Conservation (phyloP, 768 basidiomycete species). For the Paxillus rubicundulus region DNA sequence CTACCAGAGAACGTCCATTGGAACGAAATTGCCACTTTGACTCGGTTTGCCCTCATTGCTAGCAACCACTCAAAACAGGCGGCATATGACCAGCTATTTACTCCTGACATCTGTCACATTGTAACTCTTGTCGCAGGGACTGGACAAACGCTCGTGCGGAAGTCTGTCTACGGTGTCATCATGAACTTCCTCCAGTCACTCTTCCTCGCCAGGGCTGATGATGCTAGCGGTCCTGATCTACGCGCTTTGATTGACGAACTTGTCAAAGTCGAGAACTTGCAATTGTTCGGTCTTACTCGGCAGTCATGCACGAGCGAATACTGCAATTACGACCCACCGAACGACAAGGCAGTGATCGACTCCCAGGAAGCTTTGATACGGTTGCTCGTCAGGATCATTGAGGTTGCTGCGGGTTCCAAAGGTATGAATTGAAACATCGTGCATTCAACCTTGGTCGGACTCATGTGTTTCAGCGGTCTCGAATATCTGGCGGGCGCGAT, state of each 20-base stretch:
- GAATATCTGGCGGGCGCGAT: constrained; percentile 89
- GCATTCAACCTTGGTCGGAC: neutral
- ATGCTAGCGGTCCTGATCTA: constrained; percentile 57
- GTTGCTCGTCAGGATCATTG: constrained; percentile 62
- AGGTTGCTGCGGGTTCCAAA: constrained; percentile 60
- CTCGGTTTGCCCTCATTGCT: constrained; percentile 71
- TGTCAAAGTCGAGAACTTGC: constrained; percentile 53
- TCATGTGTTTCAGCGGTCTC: constrained; percentile 51
- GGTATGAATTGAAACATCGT: constrained; percentile 45
- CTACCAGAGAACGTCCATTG: constrained; percentile 72
- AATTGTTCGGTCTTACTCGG: constrained; percentile 70
- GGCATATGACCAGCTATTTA: constrained; percentile 69
- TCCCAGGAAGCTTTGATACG: constrained; percentile 62
- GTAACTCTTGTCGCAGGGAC: constrained; percentile 74
- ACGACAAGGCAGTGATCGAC: constrained; percentile 57
- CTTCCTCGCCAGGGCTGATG: constrained; percentile 57
- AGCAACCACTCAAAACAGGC: constrained; percentile 64
- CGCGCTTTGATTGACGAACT: constrained; percentile 61
- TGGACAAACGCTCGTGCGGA: constrained; percentile 71
- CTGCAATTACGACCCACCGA: constrained; percentile 49
- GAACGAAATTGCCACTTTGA: constrained; percentile 78
- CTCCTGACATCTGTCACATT: constrained; percentile 81
- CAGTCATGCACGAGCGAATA: constrained; percentile 70
- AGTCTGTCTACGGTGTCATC: constrained; percentile 77
- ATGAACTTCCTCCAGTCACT: constrained; percentile 82